Conservation (phyloP, 192 early-diverging fungal species). For the Backusella australiensis region DNA sequence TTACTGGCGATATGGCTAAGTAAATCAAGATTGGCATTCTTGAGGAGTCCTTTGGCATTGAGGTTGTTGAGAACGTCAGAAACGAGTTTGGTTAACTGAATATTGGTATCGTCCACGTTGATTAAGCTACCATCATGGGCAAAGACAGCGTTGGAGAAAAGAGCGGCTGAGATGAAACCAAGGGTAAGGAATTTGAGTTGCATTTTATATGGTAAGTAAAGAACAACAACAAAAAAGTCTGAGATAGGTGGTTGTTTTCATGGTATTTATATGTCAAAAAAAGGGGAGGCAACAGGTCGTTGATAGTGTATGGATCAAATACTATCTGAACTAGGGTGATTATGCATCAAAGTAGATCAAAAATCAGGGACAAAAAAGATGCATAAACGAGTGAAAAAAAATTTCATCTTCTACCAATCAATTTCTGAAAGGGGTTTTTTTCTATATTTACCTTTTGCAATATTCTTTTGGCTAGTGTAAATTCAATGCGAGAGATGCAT, state of each 20-base stretch:
- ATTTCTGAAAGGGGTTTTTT: neutral
- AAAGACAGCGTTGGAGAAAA: neutral
- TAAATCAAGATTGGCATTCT: neutral
- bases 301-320: neutral
- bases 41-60: neutral
- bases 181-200: slow-evolving; percentile 2
- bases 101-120: neutral
- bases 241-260: neutral
- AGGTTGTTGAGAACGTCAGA: neutral
- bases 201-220: slow-evolving; percentile 3
- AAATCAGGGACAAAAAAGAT: neutral
- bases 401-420: neutral
- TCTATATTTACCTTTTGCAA: neutral
- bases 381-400: neutral
- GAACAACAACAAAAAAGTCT: neutral
- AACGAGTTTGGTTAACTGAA: neutral
- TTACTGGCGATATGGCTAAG: neutral
- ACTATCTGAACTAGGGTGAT: neutral
- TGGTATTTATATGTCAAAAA: neutral
- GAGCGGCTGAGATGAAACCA: neutral
- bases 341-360: neutral
- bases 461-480: neutral
- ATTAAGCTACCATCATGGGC: neutral
- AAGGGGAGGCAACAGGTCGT: neutral
- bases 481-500: neutral